phyloP scores from a whole-genome alignment of 176 grass and related monocot genomes.

The Elaeis guineensis region DNA sequence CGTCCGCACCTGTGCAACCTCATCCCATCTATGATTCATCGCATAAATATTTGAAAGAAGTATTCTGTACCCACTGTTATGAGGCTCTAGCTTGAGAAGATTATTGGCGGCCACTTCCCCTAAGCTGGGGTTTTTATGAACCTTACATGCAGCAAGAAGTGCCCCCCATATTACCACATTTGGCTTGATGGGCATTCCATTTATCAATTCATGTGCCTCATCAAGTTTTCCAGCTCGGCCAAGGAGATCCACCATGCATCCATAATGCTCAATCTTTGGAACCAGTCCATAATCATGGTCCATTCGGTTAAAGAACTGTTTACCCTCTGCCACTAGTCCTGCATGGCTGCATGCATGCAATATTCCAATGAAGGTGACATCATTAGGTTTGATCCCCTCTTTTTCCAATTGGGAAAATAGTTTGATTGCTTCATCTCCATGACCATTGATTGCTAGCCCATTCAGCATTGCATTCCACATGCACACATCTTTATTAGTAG shows the following conservation, averaged over 20 bases:
- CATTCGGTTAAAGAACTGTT: constrained; percentile 13
- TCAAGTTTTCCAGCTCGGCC: constrained; percentile 44
- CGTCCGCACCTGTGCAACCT: constrained; percentile 48
- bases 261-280: constrained; percentile 52
- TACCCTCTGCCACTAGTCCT: constrained; percentile 15
- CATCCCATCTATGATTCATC: constrained; percentile 49
- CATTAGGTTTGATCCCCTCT: constrained; percentile 2
- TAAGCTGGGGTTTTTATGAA: constrained; percentile 42
- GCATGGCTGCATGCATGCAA: constrained; percentile 18
- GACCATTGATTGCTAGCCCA: constrained; percentile 13
- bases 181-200: constrained; percentile 43
- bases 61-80: constrained; percentile 44
- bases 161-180: constrained; percentile 54
- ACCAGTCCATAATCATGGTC: constrained; percentile 5
- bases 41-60: constrained; percentile 70
- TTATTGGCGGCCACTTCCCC: constrained; percentile 43
- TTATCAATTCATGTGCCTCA: constrained; percentile 41
- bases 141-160: constrained; percentile 54
- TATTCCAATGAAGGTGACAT: constrained; percentile 20
- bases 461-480: constrained; percentile 25
- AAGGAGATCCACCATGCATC: constrained; percentile 67
- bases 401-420: constrained; percentile 11
- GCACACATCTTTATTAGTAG: constrained; percentile 13
- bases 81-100: constrained; percentile 49
- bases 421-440: constrained; percentile 7